Percentiles rank a stretch among this genome's conserved stretches.
Conservation (phyloP, 225 moss, liverwort and hornwort species). For the Straminergon stramineum region DNA sequence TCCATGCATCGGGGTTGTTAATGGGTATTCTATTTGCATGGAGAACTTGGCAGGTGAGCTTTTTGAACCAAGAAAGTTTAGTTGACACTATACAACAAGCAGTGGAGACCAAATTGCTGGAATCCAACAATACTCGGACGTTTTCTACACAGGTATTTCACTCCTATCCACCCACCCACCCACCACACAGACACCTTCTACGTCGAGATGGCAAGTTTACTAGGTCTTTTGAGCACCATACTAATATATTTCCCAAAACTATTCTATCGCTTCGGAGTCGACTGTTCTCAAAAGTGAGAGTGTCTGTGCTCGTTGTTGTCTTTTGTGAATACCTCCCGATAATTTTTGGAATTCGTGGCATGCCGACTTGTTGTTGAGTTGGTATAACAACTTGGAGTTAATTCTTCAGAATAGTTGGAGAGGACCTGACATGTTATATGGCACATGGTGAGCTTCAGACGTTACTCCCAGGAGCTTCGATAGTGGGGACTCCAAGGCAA, state of each 20-base stretch:
- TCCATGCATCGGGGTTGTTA: neutral
- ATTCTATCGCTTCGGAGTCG: neutral
- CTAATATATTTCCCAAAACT: neutral
- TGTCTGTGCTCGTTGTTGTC: neutral
- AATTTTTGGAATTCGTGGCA: neutral
- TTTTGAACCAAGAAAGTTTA: conserved; percentile 85
- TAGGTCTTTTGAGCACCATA: neutral
- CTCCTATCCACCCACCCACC: neutral
- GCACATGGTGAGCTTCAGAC: conserved; percentile 43
- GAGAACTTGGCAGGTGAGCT: conserved; percentile 61
- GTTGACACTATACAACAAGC: conserved; percentile 86
- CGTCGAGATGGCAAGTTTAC: neutral
- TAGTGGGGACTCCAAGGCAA: conserved; percentile 35
- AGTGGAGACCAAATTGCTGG: conserved; percentile 75
- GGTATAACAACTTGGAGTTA: neutral
- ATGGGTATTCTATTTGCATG: neutral
- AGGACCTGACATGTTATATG: neutral
- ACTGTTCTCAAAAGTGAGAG: neutral
- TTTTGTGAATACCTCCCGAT: neutral
- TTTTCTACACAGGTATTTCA: conserved; percentile 69
- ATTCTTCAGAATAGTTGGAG: neutral
- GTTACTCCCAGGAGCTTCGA: conserved; percentile 76
- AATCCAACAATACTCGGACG: conserved; percentile 78
- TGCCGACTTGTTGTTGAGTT: neutral
- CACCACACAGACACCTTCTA: neutral